Evolutionary conservation across 208 protist genomes (phyloP).

Genomic region (Leishmania amazonensis): DNA sequence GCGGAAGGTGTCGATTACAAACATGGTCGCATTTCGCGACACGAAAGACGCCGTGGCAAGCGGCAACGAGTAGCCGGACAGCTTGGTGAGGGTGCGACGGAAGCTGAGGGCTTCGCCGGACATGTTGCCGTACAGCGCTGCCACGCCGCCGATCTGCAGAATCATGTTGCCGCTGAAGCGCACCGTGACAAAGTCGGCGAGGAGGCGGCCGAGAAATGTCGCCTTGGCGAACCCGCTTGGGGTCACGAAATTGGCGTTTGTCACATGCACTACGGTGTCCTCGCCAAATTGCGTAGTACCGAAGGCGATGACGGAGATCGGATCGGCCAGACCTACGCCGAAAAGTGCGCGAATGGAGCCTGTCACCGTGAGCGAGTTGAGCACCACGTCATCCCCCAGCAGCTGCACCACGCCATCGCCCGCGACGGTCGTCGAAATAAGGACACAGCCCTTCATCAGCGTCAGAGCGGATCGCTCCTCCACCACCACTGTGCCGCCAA

Average conservation of each 20-base stretch:
- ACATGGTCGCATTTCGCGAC: conserved; percentile 40
- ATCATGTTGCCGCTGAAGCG: conserved; percentile 57
- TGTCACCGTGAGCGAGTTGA: conserved; percentile 60
- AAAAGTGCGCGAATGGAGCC: conserved; percentile 37
- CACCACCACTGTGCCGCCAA: conserved; percentile 40
- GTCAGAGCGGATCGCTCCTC: conserved; percentile 50
- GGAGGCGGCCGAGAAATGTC: conserved; percentile 40
- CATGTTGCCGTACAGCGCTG: conserved; percentile 50
- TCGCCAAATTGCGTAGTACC: conserved; percentile 52
- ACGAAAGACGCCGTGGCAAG: conserved; percentile 36
- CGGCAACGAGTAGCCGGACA: conserved; percentile 11
- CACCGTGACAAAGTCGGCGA: conserved; percentile 36
- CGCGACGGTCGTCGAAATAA: conserved; percentile 44
- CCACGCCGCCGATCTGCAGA: conserved; percentile 40
- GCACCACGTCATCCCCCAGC: conserved; percentile 42
- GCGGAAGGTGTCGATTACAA: conserved; percentile 37
- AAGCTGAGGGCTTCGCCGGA: conserved; percentile 20
- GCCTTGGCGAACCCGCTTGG: conserved; percentile 55
- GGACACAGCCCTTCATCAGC: conserved; percentile 43
- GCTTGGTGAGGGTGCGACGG: not conserved
- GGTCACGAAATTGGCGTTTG: conserved; percentile 46
- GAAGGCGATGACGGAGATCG: conserved; percentile 49
- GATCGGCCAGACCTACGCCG: conserved; percentile 15
- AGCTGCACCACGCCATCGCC: conserved; percentile 48
- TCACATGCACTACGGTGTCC: conserved; percentile 42